These are phyloP conservation scores for Liriodendron chinense DNA, from an alignment of 164 flowering plant species.

Conservation along the genomic window DNA sequence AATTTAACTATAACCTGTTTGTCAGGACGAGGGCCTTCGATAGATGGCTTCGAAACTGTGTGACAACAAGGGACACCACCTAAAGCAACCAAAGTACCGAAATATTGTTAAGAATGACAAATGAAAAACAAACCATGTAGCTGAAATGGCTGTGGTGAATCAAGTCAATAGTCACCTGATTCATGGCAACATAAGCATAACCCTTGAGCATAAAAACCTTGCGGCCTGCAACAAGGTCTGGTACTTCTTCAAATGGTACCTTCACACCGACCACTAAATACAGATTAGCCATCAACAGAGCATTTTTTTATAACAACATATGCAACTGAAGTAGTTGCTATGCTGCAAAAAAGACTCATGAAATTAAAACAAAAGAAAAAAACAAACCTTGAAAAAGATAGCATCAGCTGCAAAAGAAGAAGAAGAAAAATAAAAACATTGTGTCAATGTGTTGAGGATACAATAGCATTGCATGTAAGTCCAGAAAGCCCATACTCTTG, in stretches of 20 bases:
- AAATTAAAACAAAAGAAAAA: not conserved
- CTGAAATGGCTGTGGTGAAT: not conserved
- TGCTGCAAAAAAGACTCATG: not conserved
- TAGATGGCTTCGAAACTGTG: conserved; percentile 74
- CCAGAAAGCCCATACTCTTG: not conserved
- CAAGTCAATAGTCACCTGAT: conserved; percentile 50
- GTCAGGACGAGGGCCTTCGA: conserved; percentile 86
- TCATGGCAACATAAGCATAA: conserved; percentile 77
- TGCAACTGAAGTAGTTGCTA: not conserved
- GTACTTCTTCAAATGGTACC: conserved; percentile 97
- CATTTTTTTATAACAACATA: not conserved
- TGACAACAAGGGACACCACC: conserved; percentile 76
- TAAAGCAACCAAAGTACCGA: conserved; percentile 17
- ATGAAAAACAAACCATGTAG: not conserved
- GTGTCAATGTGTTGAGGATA: conserved; percentile 11
- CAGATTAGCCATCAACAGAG: not conserved
- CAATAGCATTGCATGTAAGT: not conserved
- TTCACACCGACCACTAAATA: conserved; percentile 24
- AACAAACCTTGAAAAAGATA: conserved; percentile 63
- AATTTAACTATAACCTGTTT: conserved; percentile 54
- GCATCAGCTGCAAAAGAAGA: conserved; percentile 72
- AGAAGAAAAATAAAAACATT: conserved; percentile 7
- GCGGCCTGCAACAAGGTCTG: conserved; percentile 85
- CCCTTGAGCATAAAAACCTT: conserved; percentile 69
- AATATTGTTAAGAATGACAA: not conserved